These are phyloP conservation scores for Starmerella geochares DNA, from an alignment of 805 yeast genomes.

Conservation along the genomic window DNA sequence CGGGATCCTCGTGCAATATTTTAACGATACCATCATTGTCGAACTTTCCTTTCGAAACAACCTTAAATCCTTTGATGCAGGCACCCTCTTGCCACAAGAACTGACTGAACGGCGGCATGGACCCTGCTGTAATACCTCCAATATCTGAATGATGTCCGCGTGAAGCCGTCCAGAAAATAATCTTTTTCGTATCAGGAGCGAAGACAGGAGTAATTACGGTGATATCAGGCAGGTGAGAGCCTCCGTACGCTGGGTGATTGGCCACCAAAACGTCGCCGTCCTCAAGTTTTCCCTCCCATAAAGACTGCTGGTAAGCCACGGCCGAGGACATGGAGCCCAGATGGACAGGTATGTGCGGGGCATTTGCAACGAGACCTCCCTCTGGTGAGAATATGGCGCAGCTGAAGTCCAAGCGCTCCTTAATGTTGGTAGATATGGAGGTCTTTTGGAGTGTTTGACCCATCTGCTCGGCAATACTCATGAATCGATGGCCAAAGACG, in stretches of 20 bases:
- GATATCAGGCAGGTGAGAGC: slow-evolving; percentile 81
- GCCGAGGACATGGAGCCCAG: slow-evolving; percentile 80
- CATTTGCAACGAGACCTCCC: slow-evolving; percentile 78
- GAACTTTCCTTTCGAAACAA: slow-evolving; percentile 62
- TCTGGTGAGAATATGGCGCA: slow-evolving; percentile 70
- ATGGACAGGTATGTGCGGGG: slow-evolving; percentile 83
- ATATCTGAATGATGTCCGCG: slow-evolving; percentile 96
- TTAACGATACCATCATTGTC: slow-evolving; percentile 60
- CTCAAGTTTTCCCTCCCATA: slow-evolving; percentile 54
- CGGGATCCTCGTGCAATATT: slow-evolving; percentile 60
- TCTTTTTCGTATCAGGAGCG: slow-evolving; percentile 36
- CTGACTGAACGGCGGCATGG: slow-evolving; percentile 88
- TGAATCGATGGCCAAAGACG: slow-evolving; percentile 71
- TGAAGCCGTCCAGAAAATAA: slow-evolving; percentile 82
- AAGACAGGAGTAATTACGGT: slow-evolving; percentile 89
- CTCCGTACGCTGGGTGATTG: slow-evolving; percentile 77
- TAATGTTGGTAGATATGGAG: slow-evolving; percentile 71
- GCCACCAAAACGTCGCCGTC: slow-evolving; percentile 71
- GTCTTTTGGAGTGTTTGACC: slow-evolving; percentile 71
- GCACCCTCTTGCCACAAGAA: slow-evolving; percentile 87
- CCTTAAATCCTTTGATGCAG: slow-evolving; percentile 62
- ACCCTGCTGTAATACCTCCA: slow-evolving; percentile 85
- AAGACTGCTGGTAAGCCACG: slow-evolving; percentile 50
- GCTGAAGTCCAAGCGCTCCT: slow-evolving; percentile 72
- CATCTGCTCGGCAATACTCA: slow-evolving; percentile 90